Evolutionary conservation across 2,329 filamentous ascomycete species (phyloP), one percentile per base, ranked within the genome.

Genomic region (Trichophyton simii): DNA sequence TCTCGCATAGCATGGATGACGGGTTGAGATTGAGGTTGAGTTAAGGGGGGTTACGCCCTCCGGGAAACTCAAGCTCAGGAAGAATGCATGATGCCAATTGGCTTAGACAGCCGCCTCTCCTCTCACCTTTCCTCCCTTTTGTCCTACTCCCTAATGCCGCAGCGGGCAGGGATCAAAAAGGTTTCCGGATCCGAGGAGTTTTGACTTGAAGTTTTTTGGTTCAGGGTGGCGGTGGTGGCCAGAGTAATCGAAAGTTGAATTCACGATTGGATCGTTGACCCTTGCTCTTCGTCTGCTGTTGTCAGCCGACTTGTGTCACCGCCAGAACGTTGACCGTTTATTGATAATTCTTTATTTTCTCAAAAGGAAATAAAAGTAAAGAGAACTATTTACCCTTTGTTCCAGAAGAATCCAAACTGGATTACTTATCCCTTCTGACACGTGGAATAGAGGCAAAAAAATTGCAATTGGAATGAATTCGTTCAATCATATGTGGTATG

Each of bases 161-260:
- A 28, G 46, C 18, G 44, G 2, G 13, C 46, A 52, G 46, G 46
- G 46, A 13, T 52, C 41, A 28, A 25, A 52, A 25, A 52, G 46
- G 46, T 52, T 52, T 52, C 46, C 46, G 46, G 46, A 52, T 52
- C 46, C 46, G 46, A 55, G 31, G 31, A 55, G 52, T 55, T 55
- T 55, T 55, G 52, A 55, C 52, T 55, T 15, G 28, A 55, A 38
- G 34, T 38, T 34, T 55, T 55, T 55, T 36, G 52, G 52, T 34
- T 55, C 31, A 20, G 28, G 15, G 31, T 55, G 52, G 52, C 31
- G 52, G 52, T 55, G 52, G 52, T 36, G 25, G 52, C 31, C 52
- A 55, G 34, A 15, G 52, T 52, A 22, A 52, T 25, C 11, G 20
- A 9, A 31, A 28, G 22, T 7, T 28, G 34, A 55, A 36, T 55